Evolutionary conservation across 2,329 filamentous ascomycete species (phyloP).

Genomic region (Cladosporium sp.): DNA sequence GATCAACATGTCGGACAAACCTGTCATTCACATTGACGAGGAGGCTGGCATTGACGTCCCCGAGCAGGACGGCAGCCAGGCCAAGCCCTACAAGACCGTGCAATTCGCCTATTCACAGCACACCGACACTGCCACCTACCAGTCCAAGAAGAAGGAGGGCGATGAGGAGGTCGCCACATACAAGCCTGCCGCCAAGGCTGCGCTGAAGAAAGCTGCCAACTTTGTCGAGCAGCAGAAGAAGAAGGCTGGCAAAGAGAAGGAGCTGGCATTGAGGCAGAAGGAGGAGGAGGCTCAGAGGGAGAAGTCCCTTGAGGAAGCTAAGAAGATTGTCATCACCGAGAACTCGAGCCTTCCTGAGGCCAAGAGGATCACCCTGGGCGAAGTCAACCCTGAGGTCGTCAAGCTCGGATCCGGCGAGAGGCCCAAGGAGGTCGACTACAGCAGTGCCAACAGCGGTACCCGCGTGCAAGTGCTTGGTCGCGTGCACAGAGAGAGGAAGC

Average conservation of each 20-base stretch:
- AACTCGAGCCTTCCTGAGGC: slow-evolving; percentile 70
- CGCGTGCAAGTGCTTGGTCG: slow-evolving; percentile 77
- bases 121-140: slow-evolving; percentile 59
- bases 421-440: slow-evolving; percentile 49
- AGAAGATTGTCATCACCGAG: slow-evolving; percentile 69
- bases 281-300: slow-evolving; percentile 68
- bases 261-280: slow-evolving; percentile 66
- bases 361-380: slow-evolving; percentile 69
- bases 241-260: slow-evolving; percentile 75
- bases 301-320: slow-evolving; percentile 73
- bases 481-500: slow-evolving; percentile 74
- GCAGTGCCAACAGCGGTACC: slow-evolving; percentile 57
- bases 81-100: slow-evolving; percentile 76
- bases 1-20: slow-evolving; percentile 30
- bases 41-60: slow-evolving; percentile 65
- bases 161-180: slow-evolving; percentile 66
- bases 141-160: slow-evolving; percentile 63
- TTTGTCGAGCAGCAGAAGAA: slow-evolving; percentile 73
- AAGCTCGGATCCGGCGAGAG: slow-evolving; percentile 50
- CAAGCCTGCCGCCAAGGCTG: slow-evolving; percentile 80
- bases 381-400: slow-evolving; percentile 58
- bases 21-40: slow-evolving; percentile 71
- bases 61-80: slow-evolving; percentile 63
- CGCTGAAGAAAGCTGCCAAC: slow-evolving; percentile 77
- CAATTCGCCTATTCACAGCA: slow-evolving; percentile 72